Evolutionary conservation across 1,284 basidiomycete species (phyloP).

Genomic region (Sparassis latifolia): DNA sequence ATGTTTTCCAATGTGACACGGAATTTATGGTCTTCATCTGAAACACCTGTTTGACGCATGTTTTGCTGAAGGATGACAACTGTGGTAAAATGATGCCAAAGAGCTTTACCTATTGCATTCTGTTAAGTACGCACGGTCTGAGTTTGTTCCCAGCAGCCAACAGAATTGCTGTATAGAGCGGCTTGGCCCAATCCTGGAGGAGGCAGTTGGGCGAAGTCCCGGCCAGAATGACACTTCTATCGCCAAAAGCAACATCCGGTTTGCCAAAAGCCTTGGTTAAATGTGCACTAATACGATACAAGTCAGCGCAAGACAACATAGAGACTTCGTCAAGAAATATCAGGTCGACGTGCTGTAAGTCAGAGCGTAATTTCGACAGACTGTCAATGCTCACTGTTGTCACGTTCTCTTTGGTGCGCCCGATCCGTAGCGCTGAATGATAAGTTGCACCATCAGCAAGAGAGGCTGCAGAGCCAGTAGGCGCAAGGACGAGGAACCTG

Average conservation of each 20-base stretch:
- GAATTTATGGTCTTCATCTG: constrained; percentile 21
- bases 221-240: constrained; percentile 20
- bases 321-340: background rate
- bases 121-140: background rate
- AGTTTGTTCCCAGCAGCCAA: background rate
- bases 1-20: constrained; percentile 18
- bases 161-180: background rate
- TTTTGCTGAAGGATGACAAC: constrained; percentile 20
- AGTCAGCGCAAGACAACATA: background rate
- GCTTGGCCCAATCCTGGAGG: constrained; percentile 4
- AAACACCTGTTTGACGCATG: constrained; percentile 24
- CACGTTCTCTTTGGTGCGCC: background rate
- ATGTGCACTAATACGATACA: background rate
- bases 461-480: constrained; percentile 11
- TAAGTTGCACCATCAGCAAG: constrained; percentile 11
- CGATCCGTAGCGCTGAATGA: constrained; percentile 4
- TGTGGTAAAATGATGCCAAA: constrained; percentile 16
- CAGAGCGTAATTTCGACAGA: background rate
- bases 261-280: background rate
- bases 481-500: constrained; percentile 6
- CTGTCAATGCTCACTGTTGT: background rate
- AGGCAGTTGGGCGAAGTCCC: constrained; percentile 25
- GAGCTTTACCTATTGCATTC: constrained; percentile 9
- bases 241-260: constrained; percentile 13
- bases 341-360: background rate